Conservation (phyloP, 768 basidiomycete species). For the Calvatia gigantea region DNA sequence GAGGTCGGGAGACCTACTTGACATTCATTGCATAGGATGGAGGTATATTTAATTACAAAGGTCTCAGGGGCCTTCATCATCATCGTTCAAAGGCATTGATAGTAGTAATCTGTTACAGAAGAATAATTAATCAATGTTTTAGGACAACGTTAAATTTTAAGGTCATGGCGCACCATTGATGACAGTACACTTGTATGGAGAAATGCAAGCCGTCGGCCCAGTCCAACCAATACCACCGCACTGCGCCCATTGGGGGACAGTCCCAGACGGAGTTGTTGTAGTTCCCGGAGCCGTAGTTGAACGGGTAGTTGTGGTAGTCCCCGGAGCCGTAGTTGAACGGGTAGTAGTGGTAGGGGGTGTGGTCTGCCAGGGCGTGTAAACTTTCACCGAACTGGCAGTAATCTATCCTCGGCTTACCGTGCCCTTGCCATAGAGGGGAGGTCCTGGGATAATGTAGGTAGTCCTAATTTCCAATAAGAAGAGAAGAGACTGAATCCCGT, state of each 20-base stretch:
- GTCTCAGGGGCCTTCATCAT: too few species aligned
- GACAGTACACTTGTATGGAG: conserved; percentile 33
- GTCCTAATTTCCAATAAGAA: conserved; percentile 18
- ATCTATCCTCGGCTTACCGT: too few species aligned
- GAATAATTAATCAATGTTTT: background rate
- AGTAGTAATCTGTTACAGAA: conserved; percentile 29
- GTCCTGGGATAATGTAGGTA: conserved; percentile 42
- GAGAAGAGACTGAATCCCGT: background rate
- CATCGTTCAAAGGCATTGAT: conserved; percentile 33
- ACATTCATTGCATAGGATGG: too few species aligned
- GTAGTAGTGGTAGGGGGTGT: background rate
- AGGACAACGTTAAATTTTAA: background rate
- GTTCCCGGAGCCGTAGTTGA: conserved; percentile 16
- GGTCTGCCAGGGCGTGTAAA: too few species aligned
- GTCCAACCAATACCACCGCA: conserved; percentile 40
- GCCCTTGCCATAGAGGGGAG: conserved; percentile 41
- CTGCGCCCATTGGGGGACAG: conserved; percentile 37
- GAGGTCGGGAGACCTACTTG: too few species aligned
- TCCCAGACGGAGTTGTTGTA: conserved; percentile 21
- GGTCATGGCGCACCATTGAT: conserved; percentile 27
- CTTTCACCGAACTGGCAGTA: too few species aligned
- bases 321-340: conserved; percentile 5
- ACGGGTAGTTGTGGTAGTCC: conserved; percentile 18
- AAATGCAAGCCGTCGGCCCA: conserved; percentile 33
- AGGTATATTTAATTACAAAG: too few species aligned